Conservation (phyloP, 164 flowering plant genomes). For the Vitis amurensis region DNA sequence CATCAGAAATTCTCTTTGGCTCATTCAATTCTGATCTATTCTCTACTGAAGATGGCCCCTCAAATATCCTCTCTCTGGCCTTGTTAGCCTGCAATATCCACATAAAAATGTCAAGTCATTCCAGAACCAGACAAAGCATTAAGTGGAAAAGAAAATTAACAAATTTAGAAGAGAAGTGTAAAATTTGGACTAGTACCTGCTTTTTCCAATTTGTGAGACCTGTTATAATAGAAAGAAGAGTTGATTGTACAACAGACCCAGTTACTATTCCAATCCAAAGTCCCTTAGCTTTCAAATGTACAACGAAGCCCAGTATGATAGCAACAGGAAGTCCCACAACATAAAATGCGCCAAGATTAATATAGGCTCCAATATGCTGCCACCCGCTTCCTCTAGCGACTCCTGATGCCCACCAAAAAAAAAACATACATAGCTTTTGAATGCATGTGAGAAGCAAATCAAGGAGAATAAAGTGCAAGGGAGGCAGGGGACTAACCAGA, state of each 20-base stretch:
- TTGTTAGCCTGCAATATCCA: conserved; percentile 26
- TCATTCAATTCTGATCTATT: conserved; percentile 1
- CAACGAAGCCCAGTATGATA: conserved; percentile 8
- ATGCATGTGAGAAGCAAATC: conserved; percentile 24
- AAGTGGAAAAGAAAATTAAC: too few relatives aligned
- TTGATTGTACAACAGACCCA: conserved; percentile 16
- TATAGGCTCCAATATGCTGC: conserved; percentile 25
- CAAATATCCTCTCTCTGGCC: conserved; percentile 29
- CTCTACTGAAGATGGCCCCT: background rate
- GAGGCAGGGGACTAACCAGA: conserved; percentile 24
- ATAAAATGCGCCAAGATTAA: conserved; percentile 28
- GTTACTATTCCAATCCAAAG: conserved; percentile 24
- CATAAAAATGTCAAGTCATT: background rate
- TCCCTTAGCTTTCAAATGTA: conserved; percentile 20
- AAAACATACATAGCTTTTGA: too few relatives aligned
- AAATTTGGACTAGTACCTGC: conserved; percentile 15
- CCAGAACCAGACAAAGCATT: background rate
- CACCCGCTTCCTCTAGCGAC: conserved; percentile 31
- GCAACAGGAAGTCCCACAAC: conserved; percentile 22
- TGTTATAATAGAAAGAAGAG: conserved; percentile 14
- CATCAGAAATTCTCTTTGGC: background rate
- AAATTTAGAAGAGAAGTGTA: too few relatives aligned
- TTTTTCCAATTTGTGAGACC: conserved; percentile 20
- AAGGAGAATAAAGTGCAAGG: background rate
- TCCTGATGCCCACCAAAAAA: conserved; percentile 11